phyloP scores from a whole-genome alignment of 768 basidiomycete species.

The Steccherinum ochraceum region DNA sequence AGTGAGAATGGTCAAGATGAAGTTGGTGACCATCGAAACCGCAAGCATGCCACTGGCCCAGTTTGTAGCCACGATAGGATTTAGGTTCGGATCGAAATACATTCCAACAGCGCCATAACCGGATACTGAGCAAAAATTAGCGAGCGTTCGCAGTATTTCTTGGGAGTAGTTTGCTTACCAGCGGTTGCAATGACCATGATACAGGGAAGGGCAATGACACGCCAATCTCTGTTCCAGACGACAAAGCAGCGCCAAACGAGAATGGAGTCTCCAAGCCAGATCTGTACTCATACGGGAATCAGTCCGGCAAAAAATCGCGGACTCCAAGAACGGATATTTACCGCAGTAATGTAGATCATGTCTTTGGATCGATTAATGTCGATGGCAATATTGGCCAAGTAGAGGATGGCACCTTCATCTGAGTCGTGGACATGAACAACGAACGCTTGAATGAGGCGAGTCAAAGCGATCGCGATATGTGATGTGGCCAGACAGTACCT shows the following conservation, averaged over 20 bases:
- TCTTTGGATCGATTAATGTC: conserved; percentile 10
- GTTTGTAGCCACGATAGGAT: background rate
- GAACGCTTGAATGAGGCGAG: conserved; percentile 9
- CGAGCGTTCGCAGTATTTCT: background rate
- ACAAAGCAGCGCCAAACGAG: conserved; percentile 8
- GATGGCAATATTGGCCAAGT: conserved; percentile 8
- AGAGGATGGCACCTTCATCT: background rate
- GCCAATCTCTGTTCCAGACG: conserved; percentile 4
- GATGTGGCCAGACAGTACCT: conserved; percentile 8
- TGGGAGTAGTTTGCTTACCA: background rate
- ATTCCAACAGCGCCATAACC: conserved; percentile 5
- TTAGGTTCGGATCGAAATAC: conserved; percentile 3
- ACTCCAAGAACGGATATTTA: background rate
- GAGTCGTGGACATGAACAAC: conserved; percentile 5
- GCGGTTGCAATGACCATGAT: conserved; percentile 1
- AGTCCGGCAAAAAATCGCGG: too few relatives aligned
- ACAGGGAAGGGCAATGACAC: conserved; percentile 1
- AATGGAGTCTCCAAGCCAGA: conserved; percentile 7
- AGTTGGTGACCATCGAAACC: conserved; percentile 8
- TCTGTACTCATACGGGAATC: background rate
- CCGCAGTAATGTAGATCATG: conserved; percentile 10
- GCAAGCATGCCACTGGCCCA: conserved; percentile 7
- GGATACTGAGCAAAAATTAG: conserved; percentile 4
- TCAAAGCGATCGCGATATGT: conserved; percentile 8
- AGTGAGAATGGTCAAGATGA: conserved; percentile 7